Conservation (phyloP, 2,329 filamentous ascomycete genomes). For the Diaporthe eres region DNA sequence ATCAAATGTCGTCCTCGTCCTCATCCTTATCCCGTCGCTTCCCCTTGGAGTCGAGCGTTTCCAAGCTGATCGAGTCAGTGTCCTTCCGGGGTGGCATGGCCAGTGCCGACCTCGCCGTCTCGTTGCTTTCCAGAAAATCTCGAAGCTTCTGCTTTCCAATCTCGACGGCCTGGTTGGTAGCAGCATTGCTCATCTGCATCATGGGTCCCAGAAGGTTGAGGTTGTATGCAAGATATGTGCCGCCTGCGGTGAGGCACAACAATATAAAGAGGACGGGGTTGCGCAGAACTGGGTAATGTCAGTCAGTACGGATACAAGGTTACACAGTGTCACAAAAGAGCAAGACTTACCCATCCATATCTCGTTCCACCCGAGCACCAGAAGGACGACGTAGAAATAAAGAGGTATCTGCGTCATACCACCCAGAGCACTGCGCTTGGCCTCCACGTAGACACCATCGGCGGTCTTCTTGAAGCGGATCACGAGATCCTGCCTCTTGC, state of each 20-base stretch:
- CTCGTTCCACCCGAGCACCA: conserved; percentile 99
- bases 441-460: conserved; percentile 97
- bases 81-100: conserved; percentile 73
- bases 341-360: conserved; percentile 84
- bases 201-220: conserved; percentile 97
- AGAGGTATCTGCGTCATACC: conserved; percentile 93
- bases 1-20: conserved; percentile 70
- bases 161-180: conserved; percentile 86
- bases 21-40: conserved; percentile 68
- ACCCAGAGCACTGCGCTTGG: conserved; percentile 95
- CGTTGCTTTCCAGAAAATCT: conserved; percentile 90
- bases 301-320: conserved; percentile 42
- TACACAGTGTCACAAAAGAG: conserved; percentile 16
- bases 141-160: conserved; percentile 93
- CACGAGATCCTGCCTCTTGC: conserved; percentile 90
- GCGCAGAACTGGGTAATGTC: conserved; percentile 77
- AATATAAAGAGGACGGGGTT: conserved; percentile 96
- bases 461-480: conserved; percentile 98
- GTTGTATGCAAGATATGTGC: conserved; percentile 90
- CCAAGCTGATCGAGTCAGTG: conserved; percentile 68
- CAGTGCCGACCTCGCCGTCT: conserved; percentile 86
- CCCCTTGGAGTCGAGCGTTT: conserved; percentile 72
- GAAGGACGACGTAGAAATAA: conserved; percentile 91
- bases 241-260: conserved; percentile 81
- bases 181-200: conserved; percentile 93